These are phyloP conservation scores for Xanthoconium stramineum DNA, from an alignment of 768 basidiomycete genomes.

Conservation along the genomic window DNA sequence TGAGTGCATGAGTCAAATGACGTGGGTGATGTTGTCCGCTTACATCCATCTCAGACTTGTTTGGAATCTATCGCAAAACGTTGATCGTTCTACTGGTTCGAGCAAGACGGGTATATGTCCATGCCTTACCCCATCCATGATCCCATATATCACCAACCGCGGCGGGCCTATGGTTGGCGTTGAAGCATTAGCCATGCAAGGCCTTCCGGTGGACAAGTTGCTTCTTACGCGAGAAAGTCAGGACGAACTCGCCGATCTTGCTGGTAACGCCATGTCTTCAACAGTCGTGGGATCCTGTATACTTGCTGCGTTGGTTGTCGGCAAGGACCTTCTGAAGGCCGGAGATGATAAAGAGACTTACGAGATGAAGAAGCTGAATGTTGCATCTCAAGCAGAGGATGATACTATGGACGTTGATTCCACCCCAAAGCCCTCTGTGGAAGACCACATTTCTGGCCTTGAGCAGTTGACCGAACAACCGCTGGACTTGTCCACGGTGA, in stretches of 20 bases:
- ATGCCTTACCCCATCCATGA: conserved; percentile 95
- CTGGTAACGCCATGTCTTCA: conserved; percentile 97
- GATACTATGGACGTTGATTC: conserved; percentile 51
- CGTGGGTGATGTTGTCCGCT: background rate
- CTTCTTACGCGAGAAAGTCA: conserved; percentile 90
- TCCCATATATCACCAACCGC: conserved; percentile 92
- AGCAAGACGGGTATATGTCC: conserved; percentile 82
- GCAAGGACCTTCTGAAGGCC: conserved; percentile 60
- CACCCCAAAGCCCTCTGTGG: conserved; percentile 25
- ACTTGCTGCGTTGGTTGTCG: conserved; percentile 72
- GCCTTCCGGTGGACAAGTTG: conserved; percentile 88
- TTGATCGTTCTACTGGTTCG: conserved; percentile 85
- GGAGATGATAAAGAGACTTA: conserved; percentile 67
- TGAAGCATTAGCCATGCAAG: conserved; percentile 92
- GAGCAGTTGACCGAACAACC: conserved; percentile 60
- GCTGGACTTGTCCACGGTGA: conserved; percentile 64
- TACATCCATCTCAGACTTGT: conserved; percentile 54
- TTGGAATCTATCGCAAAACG: conserved; percentile 97
- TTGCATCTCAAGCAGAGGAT: conserved; percentile 25
- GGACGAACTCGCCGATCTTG: conserved; percentile 90
- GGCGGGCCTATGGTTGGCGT: conserved; percentile 94
- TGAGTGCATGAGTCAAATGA: conserved; percentile 37
- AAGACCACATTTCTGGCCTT: conserved; percentile 67
- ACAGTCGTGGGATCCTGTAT: conserved; percentile 93
- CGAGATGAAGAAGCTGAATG: conserved; percentile 54